Evolutionary conservation across 2,329 filamentous ascomycete genomes (phyloP), one percentile per base, ranked within the genome.

Genomic region (Aspergillus sp.): DNA sequence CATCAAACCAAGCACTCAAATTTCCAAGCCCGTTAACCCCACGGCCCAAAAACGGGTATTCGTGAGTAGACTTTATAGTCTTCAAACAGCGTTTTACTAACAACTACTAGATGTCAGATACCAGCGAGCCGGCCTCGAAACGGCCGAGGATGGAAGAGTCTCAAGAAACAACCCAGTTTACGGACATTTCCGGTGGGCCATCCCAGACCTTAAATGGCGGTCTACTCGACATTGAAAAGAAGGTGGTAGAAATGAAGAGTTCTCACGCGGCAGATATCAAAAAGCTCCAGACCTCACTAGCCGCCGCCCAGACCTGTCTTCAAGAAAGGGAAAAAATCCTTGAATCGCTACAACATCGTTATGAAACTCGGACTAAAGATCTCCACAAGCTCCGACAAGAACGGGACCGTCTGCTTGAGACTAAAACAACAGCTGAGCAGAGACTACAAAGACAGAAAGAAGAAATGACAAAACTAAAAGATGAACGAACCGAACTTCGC

Each of bases 341-440:
- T 53, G 68, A 71, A 19, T 53, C 62, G 7, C 66, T 82, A 9
- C 79, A 82, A 65, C 76, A 79, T 69, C 79, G 80, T 54, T 82
- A 81, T 61, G 80, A 82, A 69, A 76, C 65, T 53, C 74, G 74
- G 59, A 74, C 70, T 19, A 72, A 69, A 8, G 73, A 80, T 50
- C 61, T 78, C 15, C 76, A 79, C 64, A 72, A 72, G 55, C 66
- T 74, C 17, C 74, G 78, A 23, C 71, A 71, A 52, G 75, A 79
- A 54, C 75, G 75, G 4, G 76, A 79, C 55, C 50, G 61, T 7
- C 61, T 77, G n/a, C 55, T 63, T 4, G 73, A 75, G 43, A 66
- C 66, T 17, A 74, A 72, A 31, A 64, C 63, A 17, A 69, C 72
- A 6, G 62, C 68, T 2, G 73, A 77, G 47, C 67, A 74, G 49